A percentile compares a stretch with the other conserved stretches of the same genome.
phyloP scores from a whole-genome alignment of 495 filamentous ascomycete genomes.

The Penicillium ochrochloron region DNA sequence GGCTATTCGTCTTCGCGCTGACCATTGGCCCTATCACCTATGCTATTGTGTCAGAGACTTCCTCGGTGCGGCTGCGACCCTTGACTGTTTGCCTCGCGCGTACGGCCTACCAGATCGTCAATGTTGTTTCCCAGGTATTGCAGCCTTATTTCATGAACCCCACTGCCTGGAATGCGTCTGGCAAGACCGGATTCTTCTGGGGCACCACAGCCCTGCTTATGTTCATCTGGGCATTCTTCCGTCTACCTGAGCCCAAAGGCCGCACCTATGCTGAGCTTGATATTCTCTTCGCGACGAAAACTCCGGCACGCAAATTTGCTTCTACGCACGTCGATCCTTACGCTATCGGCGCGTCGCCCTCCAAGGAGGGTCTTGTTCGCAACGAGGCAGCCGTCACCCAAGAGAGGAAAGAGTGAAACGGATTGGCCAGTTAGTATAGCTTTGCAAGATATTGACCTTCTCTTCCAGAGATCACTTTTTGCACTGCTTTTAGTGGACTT shows the following conservation, averaged over 20 bases:
- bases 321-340: slow-evolving; percentile 62
- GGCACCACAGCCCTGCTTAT: slow-evolving; percentile 64
- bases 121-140: slow-evolving; percentile 65
- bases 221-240: slow-evolving; percentile 69
- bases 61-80: slow-evolving; percentile 66
- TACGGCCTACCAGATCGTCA: slow-evolving; percentile 67
- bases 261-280: slow-evolving; percentile 72
- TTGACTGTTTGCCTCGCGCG: slow-evolving; percentile 68
- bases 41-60: slow-evolving; percentile 71
- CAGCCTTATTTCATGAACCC: slow-evolving; percentile 74
- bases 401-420: slow-evolving; percentile 21
- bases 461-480: not conserved
- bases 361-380: slow-evolving; percentile 26
- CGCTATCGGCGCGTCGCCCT: slow-evolving; percentile 24
- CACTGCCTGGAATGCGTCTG: slow-evolving; percentile 66
- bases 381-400: slow-evolving; percentile 8
- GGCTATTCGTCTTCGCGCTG: slow-evolving; percentile 68
- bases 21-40: slow-evolving; percentile 76
- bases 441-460: not conserved
- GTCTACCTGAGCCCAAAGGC: slow-evolving; percentile 68
- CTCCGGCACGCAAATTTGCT: slow-evolving; percentile 65
- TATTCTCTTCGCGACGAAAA: slow-evolving; percentile 61
- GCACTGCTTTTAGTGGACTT: not conserved
- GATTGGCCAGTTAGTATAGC: too few relatives aligned
- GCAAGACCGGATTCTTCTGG: slow-evolving; percentile 75